These are phyloP conservation scores for Hypoxylon sp. DNA, from an alignment of 2,329 filamentous ascomycete species.

Conservation along the genomic window DNA sequence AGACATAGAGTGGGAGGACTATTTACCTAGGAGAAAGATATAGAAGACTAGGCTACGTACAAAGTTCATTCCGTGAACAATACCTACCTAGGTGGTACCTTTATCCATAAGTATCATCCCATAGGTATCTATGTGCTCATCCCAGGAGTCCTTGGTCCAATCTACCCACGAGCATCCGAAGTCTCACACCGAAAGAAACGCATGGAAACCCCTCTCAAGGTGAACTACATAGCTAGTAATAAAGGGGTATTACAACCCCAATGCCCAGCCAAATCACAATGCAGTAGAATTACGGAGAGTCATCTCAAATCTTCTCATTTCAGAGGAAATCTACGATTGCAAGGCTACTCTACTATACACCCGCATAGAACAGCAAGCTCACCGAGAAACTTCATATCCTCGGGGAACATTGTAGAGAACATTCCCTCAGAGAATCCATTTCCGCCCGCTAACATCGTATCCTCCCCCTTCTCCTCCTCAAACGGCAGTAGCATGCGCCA, in stretches of 20 bases:
- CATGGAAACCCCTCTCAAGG: not conserved
- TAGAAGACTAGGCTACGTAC: too few relatives aligned
- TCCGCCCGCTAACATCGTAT: not conserved
- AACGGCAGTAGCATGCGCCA: slow-evolving; percentile 40
- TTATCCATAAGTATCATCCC: too few relatives aligned
- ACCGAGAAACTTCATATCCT: not conserved
- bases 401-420: too few relatives aligned
- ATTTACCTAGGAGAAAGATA: not conserved
- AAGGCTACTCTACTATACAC: not conserved
- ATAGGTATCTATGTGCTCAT: too few relatives aligned
- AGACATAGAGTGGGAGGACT: not conserved
- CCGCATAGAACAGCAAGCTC: not conserved
- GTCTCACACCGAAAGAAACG: not conserved
- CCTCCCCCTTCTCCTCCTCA: slow-evolving; percentile 17
- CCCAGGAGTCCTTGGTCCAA: not conserved
- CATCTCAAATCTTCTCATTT: slow-evolving; percentile 7
- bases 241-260: not conserved
- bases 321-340: not conserved
- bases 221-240: not conserved
- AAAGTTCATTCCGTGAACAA: too few relatives aligned
- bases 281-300: not conserved
- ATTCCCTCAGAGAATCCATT: not conserved
- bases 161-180: not conserved
- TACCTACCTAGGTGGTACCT: too few relatives aligned
- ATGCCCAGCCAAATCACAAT: not conserved